Base-by-base conservation (phyloP, 306 rosid genomes). In the Geum urbanum region DNA sequence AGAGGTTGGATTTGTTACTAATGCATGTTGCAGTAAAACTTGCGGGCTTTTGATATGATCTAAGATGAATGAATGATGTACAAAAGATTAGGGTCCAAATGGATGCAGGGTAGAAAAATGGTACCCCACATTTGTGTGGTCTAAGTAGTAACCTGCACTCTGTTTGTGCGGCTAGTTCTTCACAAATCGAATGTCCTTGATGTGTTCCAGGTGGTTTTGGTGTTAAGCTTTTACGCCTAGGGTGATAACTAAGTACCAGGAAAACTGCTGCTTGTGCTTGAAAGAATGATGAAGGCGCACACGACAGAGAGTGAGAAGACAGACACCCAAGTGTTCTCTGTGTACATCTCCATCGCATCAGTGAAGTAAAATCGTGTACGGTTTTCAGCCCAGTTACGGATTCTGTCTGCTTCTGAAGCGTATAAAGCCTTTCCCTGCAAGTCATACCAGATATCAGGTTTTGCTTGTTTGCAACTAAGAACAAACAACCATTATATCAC, bases 271-370 rank as follows among this genome's bases (percentile, higher is more conserved):
- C 71, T 74, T 49, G 97, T 83, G 87, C 89, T 94, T 16, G 97
- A 90, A 70, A 94, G 95, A 39, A 91, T 94, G 56, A 94, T 94
- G 81, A 87, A 94, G 66, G 97, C 95, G 55, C 97, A 88, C n/a
- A 94, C 97, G 10, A 90, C 92, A 7, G 97, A 90, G 35, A 94
- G 91, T 67, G 98, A 94, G 87, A 94, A 85, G 15, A 94, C 98
- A 14, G 98, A 87, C 63, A 94, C 59, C 97, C 92, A 94, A 9
- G 97, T 86, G 82, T 84, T 80, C 77, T 94, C 98, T 35, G 96
- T 86, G 84, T 94, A 94, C 92, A 90, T 90, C 80, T 94, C 97
- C 96, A 85, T 94, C 35, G 98, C 98, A 64, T 90, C 98, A 0
- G 95, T 85, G 83, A 94, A 87, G 9, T 96, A 88, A 67, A 94